These are phyloP conservation scores for Bryoerythrophyllum caledonicum DNA, from an alignment of 225 moss, liverwort and hornwort species.

Conservation along the genomic window DNA sequence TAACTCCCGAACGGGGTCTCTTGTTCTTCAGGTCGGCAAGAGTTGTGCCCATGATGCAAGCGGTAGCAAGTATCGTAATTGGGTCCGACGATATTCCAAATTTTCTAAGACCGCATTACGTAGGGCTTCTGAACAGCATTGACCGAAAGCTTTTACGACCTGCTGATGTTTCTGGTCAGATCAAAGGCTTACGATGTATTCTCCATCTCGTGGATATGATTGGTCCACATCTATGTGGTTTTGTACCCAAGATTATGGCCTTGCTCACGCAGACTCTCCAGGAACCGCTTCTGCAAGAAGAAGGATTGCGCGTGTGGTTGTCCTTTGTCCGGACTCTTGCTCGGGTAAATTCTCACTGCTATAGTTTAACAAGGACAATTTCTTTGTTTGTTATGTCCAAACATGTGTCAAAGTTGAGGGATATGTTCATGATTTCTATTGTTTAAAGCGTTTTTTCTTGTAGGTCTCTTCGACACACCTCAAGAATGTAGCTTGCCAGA, in stretches of 20 bases:
- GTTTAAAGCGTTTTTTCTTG: slow-evolving; percentile 19
- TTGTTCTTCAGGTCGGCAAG: slow-evolving; percentile 77
- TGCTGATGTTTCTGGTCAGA: slow-evolving; percentile 72
- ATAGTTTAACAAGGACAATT: background rate
- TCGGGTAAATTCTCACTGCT: slow-evolving; percentile 36
- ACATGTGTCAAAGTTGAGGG: slow-evolving; percentile 1
- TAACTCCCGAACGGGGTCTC: slow-evolving; percentile 18
- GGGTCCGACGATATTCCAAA: slow-evolving; percentile 97
- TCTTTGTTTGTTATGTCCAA: background rate
- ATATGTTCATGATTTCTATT: slow-evolving; percentile 25
- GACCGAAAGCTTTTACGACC: slow-evolving; percentile 84
- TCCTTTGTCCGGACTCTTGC: slow-evolving; percentile 91
- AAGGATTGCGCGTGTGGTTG: slow-evolving; percentile 93
- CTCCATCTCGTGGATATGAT: slow-evolving; percentile 91
- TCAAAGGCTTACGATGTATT: slow-evolving; percentile 91
- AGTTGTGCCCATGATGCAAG: slow-evolving; percentile 98
- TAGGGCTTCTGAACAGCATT: slow-evolving; percentile 89
- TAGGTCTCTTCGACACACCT: slow-evolving; percentile 79
- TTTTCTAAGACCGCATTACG: slow-evolving; percentile 87
- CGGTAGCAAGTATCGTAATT: slow-evolving; percentile 94
- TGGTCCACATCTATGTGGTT: slow-evolving; percentile 81
- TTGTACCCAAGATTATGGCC: slow-evolving; percentile 99
- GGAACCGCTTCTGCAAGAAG: slow-evolving; percentile 70
- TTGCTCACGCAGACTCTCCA: slow-evolving; percentile 90
- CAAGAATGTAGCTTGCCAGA: slow-evolving; percentile 94